These are phyloP conservation scores for Polytolypa hystricis DNA, from an alignment of 2,329 filamentous ascomycete genomes.

Conservation along the genomic window DNA sequence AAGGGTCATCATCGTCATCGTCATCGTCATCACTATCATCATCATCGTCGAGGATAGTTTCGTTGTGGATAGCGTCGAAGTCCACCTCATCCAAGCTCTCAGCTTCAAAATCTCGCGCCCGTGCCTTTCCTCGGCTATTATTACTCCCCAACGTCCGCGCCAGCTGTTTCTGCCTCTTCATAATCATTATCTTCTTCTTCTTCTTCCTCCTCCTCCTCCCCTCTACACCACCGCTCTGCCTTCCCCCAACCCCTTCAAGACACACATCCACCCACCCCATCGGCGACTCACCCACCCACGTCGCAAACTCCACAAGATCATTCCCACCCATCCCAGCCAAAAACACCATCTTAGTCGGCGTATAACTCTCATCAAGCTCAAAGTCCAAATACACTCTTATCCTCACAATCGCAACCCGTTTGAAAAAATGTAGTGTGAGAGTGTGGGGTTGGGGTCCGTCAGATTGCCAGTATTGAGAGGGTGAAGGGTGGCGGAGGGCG, in stretches of 20 bases:
- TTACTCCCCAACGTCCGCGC: conserved; percentile 3
- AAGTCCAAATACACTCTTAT: conserved; percentile 64
- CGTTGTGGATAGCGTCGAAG: conserved; percentile 9
- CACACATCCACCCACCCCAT: conserved; percentile 86
- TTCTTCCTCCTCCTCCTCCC: conserved; percentile 18
- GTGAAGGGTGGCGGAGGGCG: conserved; percentile 47
- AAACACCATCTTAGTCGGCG: conserved; percentile 83
- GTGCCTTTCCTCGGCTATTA: background rate
- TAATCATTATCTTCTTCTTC: conserved; percentile 8
- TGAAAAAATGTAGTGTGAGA: conserved; percentile 52
- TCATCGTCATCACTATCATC: conserved; percentile 13
- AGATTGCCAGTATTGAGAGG: conserved; percentile 53
- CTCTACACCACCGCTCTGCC: conserved; percentile 22
- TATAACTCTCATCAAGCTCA: conserved; percentile 88
- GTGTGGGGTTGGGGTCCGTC: conserved; percentile 55
- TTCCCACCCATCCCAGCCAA: conserved; percentile 84
- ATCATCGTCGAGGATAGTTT: conserved; percentile 7
- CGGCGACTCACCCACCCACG: conserved; percentile 66
- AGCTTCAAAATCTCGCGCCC: background rate
- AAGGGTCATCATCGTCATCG: conserved; percentile 19
- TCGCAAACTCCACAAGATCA: conserved; percentile 77
- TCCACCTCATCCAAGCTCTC: background rate
- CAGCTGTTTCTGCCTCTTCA: conserved; percentile 3
- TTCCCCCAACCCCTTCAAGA: conserved; percentile 49
- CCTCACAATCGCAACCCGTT: conserved; percentile 41